Evolutionary conservation across 1,284 basidiomycete genomes (phyloP).

Genomic region (Ustilago nuda): DNA sequence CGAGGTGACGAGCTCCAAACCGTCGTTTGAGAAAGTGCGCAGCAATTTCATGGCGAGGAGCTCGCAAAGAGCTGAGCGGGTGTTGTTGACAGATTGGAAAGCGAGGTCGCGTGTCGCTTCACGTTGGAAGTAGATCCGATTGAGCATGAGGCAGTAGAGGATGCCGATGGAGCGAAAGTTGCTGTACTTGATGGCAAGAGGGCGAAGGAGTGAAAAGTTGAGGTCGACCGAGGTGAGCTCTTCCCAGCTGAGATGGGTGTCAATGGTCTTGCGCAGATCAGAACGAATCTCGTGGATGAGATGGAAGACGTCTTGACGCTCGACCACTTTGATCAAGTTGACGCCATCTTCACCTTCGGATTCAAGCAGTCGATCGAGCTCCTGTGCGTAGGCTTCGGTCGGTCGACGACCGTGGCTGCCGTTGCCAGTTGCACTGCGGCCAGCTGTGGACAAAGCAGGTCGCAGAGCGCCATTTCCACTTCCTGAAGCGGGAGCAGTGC

Average conservation of each 20-base stretch:
- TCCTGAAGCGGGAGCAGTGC: not conserved
- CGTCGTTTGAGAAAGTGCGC: constrained; percentile 70
- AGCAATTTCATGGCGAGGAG: constrained; percentile 85
- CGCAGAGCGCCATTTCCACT: not conserved
- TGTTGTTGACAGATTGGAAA: constrained; percentile 75
- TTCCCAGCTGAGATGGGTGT: constrained; percentile 61
- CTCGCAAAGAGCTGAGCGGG: constrained; percentile 86
- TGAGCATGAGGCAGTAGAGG: constrained; percentile 89
- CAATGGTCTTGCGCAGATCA: constrained; percentile 57
- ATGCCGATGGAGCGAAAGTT: constrained; percentile 72
- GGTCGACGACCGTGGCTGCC: constrained; percentile 20
- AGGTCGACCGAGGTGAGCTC: constrained; percentile 60
- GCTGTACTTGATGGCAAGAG: constrained; percentile 61
- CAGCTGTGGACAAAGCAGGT: not conserved
- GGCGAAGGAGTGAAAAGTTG: constrained; percentile 62
- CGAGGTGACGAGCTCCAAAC: constrained; percentile 79
- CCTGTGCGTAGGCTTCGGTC: constrained; percentile 37
- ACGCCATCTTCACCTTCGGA: constrained; percentile 52
- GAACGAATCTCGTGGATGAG: constrained; percentile 53
- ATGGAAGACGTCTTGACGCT: constrained; percentile 55
- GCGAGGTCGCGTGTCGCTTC: constrained; percentile 71
- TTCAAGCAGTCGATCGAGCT: constrained; percentile 44
- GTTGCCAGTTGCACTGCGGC: constrained; percentile 4
- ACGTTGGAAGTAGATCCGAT: constrained; percentile 84
- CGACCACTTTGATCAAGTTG: constrained; percentile 50